Evolutionary conservation across 345 rosid genomes (phyloP).

Genomic region (Aquilaria sinensis): DNA sequence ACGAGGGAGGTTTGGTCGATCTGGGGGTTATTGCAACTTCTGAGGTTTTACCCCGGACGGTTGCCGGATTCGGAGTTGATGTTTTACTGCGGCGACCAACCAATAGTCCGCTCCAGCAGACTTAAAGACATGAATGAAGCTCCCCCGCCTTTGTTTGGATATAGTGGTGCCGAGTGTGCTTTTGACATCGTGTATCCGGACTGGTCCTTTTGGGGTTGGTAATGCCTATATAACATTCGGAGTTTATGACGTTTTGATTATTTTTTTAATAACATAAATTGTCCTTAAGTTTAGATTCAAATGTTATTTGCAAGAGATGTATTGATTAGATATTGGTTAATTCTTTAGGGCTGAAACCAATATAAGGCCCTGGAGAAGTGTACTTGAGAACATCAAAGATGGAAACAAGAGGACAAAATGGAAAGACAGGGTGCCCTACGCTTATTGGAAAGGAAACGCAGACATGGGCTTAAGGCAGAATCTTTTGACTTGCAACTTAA

Average conservation of each 20-base stretch:
- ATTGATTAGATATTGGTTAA: no score
- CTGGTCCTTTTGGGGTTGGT: slow-evolving; percentile 41
- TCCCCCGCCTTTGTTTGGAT: slow-evolving; percentile 38
- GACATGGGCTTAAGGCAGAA: slow-evolving; percentile 28
- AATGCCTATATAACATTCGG: background rate
- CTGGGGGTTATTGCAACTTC: slow-evolving; percentile 67
- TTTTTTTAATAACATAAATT: no score
- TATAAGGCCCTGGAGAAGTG: slow-evolving; percentile 39
- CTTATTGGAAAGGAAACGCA: slow-evolving; percentile 27
- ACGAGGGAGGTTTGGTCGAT: slow-evolving; percentile 44
- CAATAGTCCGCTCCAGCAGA: slow-evolving; percentile 26
- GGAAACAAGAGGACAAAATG: slow-evolving; percentile 31
- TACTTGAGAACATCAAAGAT: slow-evolving; percentile 31
- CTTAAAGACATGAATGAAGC: slow-evolving; percentile 11
- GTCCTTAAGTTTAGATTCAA: background rate
- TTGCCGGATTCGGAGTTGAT: slow-evolving; percentile 66
- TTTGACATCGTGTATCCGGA: slow-evolving; percentile 43
- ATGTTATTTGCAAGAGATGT: no score
- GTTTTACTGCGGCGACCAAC: slow-evolving; percentile 62
- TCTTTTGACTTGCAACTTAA: slow-evolving; percentile 30
- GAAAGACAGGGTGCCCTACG: slow-evolving; percentile 22
- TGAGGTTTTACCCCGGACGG: slow-evolving; percentile 55
- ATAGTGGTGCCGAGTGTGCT: slow-evolving; percentile 24
- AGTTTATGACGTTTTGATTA: no score
- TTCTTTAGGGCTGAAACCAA: slow-evolving; percentile 37